Evolutionary conservation across 2,329 filamentous ascomycete species (phyloP), one percentile per base, ranked within the genome.

Genomic region (Ustilaginoidea virens): DNA sequence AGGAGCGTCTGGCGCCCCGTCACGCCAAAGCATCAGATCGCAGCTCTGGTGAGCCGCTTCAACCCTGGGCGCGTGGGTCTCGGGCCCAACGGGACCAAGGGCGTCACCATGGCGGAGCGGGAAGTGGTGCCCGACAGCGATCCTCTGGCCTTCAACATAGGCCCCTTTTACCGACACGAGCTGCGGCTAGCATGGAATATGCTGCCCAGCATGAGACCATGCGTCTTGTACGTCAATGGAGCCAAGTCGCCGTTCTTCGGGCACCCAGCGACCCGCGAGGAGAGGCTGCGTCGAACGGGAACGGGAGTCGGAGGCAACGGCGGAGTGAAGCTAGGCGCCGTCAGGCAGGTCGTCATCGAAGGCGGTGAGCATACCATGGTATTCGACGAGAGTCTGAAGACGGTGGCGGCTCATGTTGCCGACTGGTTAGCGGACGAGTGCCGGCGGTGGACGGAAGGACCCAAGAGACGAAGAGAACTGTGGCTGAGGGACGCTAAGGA

Each of bases 171-270:
- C 12, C 28, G 28, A 11, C 22, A 20, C 16, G 28, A 29, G 28
- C 20, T 29, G 18, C 10, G 15, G 7, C 13, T 29, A 12, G 28
- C 28, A 23, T 29, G 28, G 28, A 13, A 29, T n/a, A 22, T 29
- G 28, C 28, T 29, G 11, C 28, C 28, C 5, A 23, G 20, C 9
- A 29, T 24, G 28, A 4, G 28, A 17, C 28, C 28, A 12, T 20
- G 28, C 15, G 23, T 25, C 10, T 14, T 30, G 17, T 20, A 30
- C 14, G 15, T 29, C 11, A 29, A 29, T 12, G 28, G 28, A 4
- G 17, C n/a, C 15, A 29, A 29, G 5, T 29, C 28, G 18, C 28
- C 28, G n/a, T 29, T 29, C 20, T 29, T 30, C 15, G 22, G 28
- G 4, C 17, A 30, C n/a, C 22, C 28, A 13, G 21, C 17, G 9